These are phyloP conservation scores for Gigaspora rosea DNA, from an alignment of 192 early-diverging fungal species.

Conservation along the genomic window DNA sequence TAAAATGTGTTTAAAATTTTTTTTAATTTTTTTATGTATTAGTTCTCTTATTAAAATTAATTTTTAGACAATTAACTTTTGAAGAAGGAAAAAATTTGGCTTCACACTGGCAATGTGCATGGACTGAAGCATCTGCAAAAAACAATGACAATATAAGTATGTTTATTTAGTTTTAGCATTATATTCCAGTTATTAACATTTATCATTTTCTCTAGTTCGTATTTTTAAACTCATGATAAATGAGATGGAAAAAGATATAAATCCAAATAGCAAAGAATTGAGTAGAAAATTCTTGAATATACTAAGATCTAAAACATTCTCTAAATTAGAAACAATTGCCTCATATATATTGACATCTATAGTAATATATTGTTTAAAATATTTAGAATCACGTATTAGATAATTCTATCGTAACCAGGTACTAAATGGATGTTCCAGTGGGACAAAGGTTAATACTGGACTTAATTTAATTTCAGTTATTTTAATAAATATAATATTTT, in stretches of 20 bases:
- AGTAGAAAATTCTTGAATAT: conserved; percentile 21
- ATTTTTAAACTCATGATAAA: conserved; percentile 81
- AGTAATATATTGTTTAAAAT: no score
- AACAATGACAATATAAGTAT: conserved; percentile 85
- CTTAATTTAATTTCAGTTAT: no score
- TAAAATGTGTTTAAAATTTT: neutral
- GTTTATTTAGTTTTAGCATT: conserved; percentile 18
- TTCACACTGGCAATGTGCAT: conserved; percentile 79
- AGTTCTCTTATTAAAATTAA: neutral
- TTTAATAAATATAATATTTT: no score
- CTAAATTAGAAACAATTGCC: no score
- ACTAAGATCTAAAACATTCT: no score
- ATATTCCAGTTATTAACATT: neutral
- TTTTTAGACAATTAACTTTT: conserved; percentile 65
- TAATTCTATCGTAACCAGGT: no score
- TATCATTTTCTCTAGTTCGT: conserved; percentile 43
- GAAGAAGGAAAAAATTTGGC: conserved; percentile 82
- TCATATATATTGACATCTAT: no score
- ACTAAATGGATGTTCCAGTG: no score
- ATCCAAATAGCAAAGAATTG: conserved; percentile 56
- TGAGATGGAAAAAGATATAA: conserved; percentile 79
- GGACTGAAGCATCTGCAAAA: conserved; percentile 90
- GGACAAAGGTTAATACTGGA: no score
- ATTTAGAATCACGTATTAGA: no score
- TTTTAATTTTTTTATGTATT: neutral